Evolutionary conservation across 169 alveolate genomes (phyloP).

Genomic region (Cytauxzoon felis): DNA sequence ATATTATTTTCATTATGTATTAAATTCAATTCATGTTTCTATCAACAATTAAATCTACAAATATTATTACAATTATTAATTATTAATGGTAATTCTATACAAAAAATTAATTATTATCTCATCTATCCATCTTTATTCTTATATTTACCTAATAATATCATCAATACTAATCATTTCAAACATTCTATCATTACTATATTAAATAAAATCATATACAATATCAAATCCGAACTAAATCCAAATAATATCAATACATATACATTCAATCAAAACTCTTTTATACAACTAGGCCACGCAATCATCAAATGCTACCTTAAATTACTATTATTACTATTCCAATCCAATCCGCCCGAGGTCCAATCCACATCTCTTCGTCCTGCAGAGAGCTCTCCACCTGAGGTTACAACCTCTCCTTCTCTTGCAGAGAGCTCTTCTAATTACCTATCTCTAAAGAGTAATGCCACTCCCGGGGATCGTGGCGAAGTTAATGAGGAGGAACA

Average conservation of each 20-base stretch:
- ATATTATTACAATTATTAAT: slow-evolving; percentile 11
- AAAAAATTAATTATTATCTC: slow-evolving; percentile 13
- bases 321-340: too few relatives aligned
- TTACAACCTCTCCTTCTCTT: too few relatives aligned
- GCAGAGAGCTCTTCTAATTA: too few relatives aligned
- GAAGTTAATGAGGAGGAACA: too few relatives aligned
- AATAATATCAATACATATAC: slow-evolving; percentile 18
- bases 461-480: too few relatives aligned
- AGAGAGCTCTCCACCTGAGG: too few relatives aligned
- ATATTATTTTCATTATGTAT: slow-evolving; percentile 48
- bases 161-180: background rate
- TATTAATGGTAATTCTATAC: slow-evolving; percentile 16
- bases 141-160: slow-evolving; percentile 23
- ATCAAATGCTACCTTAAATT: slow-evolving; percentile 46
- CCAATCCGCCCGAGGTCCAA: too few relatives aligned
- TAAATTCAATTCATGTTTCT: slow-evolving; percentile 22
- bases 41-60: background rate
- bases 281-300: slow-evolving; percentile 51
- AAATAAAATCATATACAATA: background rate
- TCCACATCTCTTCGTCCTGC: too few relatives aligned
- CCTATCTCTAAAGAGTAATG: too few relatives aligned
- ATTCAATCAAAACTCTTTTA: slow-evolving; percentile 16
- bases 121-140: slow-evolving; percentile 38
- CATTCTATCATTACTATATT: slow-evolving; percentile 9
- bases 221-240: slow-evolving; percentile 7